Conservation (phyloP, 108 stramenopile genomes). For the Nitzschia putrida region DNA sequence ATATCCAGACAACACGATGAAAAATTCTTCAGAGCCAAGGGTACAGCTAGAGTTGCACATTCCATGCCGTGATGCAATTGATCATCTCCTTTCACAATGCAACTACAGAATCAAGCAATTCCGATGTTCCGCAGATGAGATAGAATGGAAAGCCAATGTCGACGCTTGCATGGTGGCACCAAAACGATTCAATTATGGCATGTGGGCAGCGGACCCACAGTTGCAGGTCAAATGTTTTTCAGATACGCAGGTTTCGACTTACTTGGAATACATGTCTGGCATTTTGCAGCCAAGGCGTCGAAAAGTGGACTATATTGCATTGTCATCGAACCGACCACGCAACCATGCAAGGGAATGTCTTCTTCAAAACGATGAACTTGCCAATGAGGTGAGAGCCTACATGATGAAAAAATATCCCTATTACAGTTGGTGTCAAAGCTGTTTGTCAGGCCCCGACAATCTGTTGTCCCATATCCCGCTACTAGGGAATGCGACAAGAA, state of each 20-base stretch:
- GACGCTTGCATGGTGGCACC: background rate
- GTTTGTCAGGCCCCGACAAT: no score
- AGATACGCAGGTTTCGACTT: background rate
- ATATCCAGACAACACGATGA: no score
- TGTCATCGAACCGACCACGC: background rate
- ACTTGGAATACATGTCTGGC: constrained; percentile 1
- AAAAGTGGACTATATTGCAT: background rate
- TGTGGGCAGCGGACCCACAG: background rate
- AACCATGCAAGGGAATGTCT: background rate
- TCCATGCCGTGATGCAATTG: constrained; percentile 48
- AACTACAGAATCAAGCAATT: constrained; percentile 19
- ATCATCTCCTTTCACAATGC: constrained; percentile 41
- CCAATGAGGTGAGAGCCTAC: background rate
- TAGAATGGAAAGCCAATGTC: background rate
- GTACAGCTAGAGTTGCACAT: constrained; percentile 39
- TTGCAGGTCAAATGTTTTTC: background rate
- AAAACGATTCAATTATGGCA: background rate
- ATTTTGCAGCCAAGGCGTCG: background rate
- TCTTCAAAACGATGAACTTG: background rate
- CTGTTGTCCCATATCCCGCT: no score
- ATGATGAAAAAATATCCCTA: no score
- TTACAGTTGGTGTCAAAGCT: no score
- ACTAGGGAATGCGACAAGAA: no score
- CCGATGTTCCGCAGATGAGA: background rate
- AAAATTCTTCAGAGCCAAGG: no score